Base-by-base conservation (phyloP, 768 basidiomycete genomes). In the Boletus reticuloceps region DNA sequence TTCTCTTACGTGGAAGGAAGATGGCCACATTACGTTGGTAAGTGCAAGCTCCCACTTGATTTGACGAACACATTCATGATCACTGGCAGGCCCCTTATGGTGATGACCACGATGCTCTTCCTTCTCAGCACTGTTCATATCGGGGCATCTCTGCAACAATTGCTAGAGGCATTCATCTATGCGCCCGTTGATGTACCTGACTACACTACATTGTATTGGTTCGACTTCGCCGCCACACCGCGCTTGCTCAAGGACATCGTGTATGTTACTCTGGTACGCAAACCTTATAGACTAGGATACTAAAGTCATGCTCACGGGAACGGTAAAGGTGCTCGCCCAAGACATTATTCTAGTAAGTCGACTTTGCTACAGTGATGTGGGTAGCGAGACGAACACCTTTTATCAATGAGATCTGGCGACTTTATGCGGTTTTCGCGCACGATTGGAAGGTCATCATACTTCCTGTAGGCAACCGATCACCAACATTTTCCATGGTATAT, bases 201-300 rank as follows among this genome's bases (percentile, higher is more conserved):
- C 20, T 57, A 49, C 12, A 50, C 53, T 20, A 29, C 38, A 9
- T 31, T 3, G 29, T 58, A 50, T 57, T 56, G 54, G 55, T 31
- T 56, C 36, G 19, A 39, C 9, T 31, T 13, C 13, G 9, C 7
- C 13, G 19, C 6, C 19, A 22, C 7, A 13, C 34, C n/a, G 8
- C 1, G 13, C 9, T 1, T 43, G 5, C 20, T 47, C 32, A 56
- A 58, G n/a, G 14, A 38, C 20, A 19, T n/a, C 6, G 1, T 43
- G 19, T 56, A 56, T 31, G n/a, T 0, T 14, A 50, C 38, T 13
- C 22, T 38, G 48, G 49, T 58, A 32, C 2, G 57, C 19, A 41
- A 16, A 10, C 11, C 2, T 17, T n/a, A 8, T 19, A 8, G 12
- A 3, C 29, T 38, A 19, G 6, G 14, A 20, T 8, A 48, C n/a